phyloP scores from a whole-genome alignment of 1,284 basidiomycete species.

The Retiboletus flavoniger region DNA sequence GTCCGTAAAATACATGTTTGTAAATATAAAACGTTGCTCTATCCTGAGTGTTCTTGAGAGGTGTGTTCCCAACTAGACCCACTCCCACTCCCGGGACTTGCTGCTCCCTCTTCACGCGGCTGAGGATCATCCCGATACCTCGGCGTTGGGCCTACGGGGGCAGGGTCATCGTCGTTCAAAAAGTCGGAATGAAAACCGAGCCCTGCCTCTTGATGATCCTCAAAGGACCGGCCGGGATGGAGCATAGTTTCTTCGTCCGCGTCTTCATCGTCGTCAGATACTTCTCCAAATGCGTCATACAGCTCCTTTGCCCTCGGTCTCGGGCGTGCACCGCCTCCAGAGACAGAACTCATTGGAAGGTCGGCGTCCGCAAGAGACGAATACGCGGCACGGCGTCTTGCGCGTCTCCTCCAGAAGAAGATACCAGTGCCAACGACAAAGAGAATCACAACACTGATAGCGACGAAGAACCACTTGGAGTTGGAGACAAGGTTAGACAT shows the following conservation, averaged over 20 bases:
- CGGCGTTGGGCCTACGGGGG: conserved; percentile 38
- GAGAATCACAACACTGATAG: conserved; percentile 64
- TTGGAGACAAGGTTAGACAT: conserved; percentile 75
- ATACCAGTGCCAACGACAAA: conserved; percentile 67
- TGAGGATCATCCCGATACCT: conserved; percentile 63
- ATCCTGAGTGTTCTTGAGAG: conserved; percentile 37
- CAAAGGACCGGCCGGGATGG: conserved; percentile 28
- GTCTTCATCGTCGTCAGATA: conserved; percentile 73
- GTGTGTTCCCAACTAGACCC: conserved; percentile 77
- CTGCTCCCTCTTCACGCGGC: conserved; percentile 28
- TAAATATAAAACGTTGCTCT: conserved; percentile 18
- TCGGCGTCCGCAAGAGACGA: conserved; percentile 72
- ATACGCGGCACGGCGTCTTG: conserved; percentile 56
- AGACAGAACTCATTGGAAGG: conserved; percentile 68
- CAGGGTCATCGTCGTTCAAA: conserved; percentile 62
- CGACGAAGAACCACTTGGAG: conserved; percentile 85
- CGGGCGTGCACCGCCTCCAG: conserved; percentile 34
- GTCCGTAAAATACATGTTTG: conserved; percentile 8
- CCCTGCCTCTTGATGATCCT: conserved; percentile 24
- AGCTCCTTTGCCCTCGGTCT: conserved; percentile 72
- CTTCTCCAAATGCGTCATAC: conserved; percentile 90
- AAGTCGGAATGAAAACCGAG: conserved; percentile 62
- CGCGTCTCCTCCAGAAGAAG: conserved; percentile 70
- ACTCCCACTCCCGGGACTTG: conserved; percentile 45
- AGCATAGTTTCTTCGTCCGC: conserved; percentile 67